A percentile compares a stretch with the other conserved stretches of the same genome.
These are phyloP conservation scores for Tuber magnatum DNA, from an alignment of 495 filamentous ascomycete genomes.

Conservation along the genomic window DNA sequence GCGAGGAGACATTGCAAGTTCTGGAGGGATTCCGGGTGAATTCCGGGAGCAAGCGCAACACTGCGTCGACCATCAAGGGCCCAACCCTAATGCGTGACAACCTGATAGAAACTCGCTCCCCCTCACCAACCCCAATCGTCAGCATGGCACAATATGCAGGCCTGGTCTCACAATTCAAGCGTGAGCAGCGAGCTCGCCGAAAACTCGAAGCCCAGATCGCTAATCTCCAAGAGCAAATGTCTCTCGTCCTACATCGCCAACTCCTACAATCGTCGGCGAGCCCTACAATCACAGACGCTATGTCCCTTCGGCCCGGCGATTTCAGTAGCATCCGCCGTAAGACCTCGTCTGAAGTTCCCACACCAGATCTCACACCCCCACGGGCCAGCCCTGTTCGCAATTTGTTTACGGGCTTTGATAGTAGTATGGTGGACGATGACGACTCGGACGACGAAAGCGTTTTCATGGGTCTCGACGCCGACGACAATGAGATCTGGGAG, in stretches of 20 bases:
- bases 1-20: constrained; percentile 29
- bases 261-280: constrained; percentile 26
- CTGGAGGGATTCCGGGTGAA: constrained; percentile 29
- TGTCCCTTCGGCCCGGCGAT: constrained; percentile 15
- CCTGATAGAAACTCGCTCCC: constrained; percentile 12
- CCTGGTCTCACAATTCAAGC: constrained; percentile 50
- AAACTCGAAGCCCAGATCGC: constrained; percentile 51
- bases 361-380: constrained; percentile 37
- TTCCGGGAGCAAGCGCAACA: constrained; percentile 25
- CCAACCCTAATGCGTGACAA: constrained; percentile 19
- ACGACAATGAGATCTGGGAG: constrained; percentile 39
- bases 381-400: constrained; percentile 28
- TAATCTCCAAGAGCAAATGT: constrained; percentile 49
- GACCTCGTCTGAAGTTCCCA: constrained; percentile 39
- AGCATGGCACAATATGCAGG: constrained; percentile 55
- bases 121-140: constrained; percentile 38
- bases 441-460: constrained; percentile 19
- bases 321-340: constrained; percentile 34
- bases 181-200: constrained; percentile 52
- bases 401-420: constrained; percentile 34
- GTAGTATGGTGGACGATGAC: constrained; percentile 20
- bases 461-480: constrained; percentile 28
- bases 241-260: constrained; percentile 37
- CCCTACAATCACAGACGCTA: constrained; percentile 22
- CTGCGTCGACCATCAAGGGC: constrained; percentile 35